Conservation (phyloP, 2,329 filamentous ascomycete species). For the Botrytis deweyae region DNA sequence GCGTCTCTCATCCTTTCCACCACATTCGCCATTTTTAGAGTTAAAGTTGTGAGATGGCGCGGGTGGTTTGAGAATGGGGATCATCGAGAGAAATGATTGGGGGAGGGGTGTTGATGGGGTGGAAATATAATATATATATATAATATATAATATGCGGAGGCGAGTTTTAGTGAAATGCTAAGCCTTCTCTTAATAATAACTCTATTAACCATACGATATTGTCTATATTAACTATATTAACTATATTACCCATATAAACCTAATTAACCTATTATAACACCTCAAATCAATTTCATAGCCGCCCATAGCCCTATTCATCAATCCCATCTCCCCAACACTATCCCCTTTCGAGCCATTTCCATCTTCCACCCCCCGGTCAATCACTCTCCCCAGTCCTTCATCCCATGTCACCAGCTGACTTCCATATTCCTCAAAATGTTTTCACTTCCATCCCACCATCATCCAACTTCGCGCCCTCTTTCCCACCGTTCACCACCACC, state of each 20-base stretch:
- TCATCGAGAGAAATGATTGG: not conserved
- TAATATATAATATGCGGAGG: not conserved
- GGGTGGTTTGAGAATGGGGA: not conserved
- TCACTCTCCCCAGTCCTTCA: not conserved
- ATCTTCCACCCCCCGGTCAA: not conserved
- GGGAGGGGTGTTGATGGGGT: not conserved
- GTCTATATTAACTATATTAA: too few species aligned
- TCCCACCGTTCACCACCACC: not conserved
- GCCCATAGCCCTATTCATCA: not conserved
- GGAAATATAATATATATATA: too few species aligned
- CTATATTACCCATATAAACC: not conserved
- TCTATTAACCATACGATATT: not conserved
- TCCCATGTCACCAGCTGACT: conserved; percentile 11
- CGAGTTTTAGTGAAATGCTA: not conserved
- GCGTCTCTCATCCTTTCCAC: not conserved
- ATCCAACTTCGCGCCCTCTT: not conserved
- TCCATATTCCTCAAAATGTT: not conserved
- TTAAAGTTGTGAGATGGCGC: not conserved
- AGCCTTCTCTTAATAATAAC: conserved; percentile 2
- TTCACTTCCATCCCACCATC: not conserved
- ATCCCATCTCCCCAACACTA: not conserved
- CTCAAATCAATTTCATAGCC: not conserved
- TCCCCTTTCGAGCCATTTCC: not conserved
- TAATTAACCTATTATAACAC: not conserved
- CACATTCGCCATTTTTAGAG: conserved; percentile 13